phyloP scores from a whole-genome alignment of 2,329 filamentous ascomycete species.

The Sporothrix pallida region DNA sequence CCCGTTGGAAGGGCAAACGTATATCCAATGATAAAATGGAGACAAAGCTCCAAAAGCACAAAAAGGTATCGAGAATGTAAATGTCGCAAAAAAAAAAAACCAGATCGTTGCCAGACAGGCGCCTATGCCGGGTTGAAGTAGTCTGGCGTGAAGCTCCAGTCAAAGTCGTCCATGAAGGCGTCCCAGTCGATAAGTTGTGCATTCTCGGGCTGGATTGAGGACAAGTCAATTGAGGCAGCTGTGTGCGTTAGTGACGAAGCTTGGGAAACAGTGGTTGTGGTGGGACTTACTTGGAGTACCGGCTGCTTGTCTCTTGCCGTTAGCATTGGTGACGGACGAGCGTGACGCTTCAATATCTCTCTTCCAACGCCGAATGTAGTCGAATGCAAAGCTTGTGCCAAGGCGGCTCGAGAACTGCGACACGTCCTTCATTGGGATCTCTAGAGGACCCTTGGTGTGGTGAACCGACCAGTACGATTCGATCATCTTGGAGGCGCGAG shows the following conservation, averaged over 20 bases:
- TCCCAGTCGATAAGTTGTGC: conserved; percentile 57
- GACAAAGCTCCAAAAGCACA: neutral
- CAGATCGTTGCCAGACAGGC: too few species aligned
- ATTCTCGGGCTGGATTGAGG: conserved; percentile 35
- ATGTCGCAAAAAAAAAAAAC: neutral
- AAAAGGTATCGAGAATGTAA: neutral
- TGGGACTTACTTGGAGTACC: conserved; percentile 35
- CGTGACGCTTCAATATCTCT: conserved; percentile 49
- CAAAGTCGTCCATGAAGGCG: conserved; percentile 58
- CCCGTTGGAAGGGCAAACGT: neutral
- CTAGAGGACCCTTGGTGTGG: conserved; percentile 48
- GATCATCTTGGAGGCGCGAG: conserved; percentile 53
- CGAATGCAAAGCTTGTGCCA: conserved; percentile 56
- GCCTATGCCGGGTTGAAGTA: conserved; percentile 38
- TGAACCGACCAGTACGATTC: conserved; percentile 56
- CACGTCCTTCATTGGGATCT: conserved; percentile 47
- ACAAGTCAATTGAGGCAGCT: conserved; percentile 34
- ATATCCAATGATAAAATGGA: neutral
- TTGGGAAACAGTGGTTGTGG: too few species aligned
- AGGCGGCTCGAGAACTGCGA: conserved; percentile 54
- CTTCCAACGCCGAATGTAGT: conserved; percentile 57
- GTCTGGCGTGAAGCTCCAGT: conserved; percentile 49
- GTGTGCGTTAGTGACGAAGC: neutral
- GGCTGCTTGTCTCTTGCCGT: conserved; percentile 26
- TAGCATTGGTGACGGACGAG: conserved; percentile 42